Evolutionary conservation across 768 basidiomycete species (phyloP).

Genomic region (Collybia nuda): DNA sequence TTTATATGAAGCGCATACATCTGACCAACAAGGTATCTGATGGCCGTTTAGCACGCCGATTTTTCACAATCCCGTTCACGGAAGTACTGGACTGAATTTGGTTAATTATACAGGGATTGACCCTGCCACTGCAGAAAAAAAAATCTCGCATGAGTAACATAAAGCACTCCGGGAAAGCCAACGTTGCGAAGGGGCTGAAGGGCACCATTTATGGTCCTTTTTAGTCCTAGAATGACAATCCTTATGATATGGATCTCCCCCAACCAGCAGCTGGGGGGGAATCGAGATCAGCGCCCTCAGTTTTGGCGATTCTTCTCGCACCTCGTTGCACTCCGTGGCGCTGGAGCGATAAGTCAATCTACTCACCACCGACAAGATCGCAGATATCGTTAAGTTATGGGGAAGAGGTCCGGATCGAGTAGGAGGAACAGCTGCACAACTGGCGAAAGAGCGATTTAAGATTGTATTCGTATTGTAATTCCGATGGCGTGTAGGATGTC

Average conservation of each 20-base stretch:
- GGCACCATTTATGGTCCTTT: conserved; percentile 14
- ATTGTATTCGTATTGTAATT: conserved; percentile 13
- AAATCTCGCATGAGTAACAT: conserved; percentile 6
- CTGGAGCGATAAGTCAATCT: conserved; percentile 17
- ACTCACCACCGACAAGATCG: conserved; percentile 13
- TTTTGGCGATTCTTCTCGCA: conserved; percentile 7
- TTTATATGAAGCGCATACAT: not conserved
- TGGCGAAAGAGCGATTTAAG: conserved; percentile 8
- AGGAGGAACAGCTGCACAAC: not conserved
- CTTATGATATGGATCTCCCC: conserved; percentile 1
- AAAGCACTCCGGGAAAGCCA: conserved; percentile 15
- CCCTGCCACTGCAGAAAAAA: not conserved
- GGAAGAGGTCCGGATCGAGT: conserved; percentile 5
- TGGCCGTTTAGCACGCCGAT: conserved; percentile 3
- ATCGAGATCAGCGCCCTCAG: conserved; percentile 3
- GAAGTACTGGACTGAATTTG: not conserved
- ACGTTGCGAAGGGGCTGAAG: conserved; percentile 14
- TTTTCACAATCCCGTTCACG: not conserved
- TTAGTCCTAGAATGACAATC: conserved; percentile 7
- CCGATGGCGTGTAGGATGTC: no score
- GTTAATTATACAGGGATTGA: not conserved
- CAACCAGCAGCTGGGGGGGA: not conserved
- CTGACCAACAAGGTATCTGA: conserved; percentile 11
- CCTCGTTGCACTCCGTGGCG: conserved; percentile 10
- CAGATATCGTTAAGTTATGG: conserved; percentile 18